Evolutionary conservation across 2,329 filamentous ascomycete species (phyloP), one percentile per base, ranked within the genome.

Genomic region (Graphiopsis chlorocephala): DNA sequence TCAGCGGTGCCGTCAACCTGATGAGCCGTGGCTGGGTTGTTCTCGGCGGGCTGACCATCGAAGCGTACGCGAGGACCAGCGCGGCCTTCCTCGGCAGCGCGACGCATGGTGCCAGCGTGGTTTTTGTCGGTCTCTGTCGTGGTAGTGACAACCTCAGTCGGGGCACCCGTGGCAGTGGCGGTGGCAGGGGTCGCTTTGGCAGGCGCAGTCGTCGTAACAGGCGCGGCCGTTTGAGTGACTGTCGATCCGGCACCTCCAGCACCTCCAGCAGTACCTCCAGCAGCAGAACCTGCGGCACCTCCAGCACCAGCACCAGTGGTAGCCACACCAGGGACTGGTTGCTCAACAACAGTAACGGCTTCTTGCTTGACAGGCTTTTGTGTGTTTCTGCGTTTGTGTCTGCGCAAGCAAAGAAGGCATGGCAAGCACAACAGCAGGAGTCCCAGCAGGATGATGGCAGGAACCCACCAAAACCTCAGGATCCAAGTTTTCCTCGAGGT

Each of bases 51-150:
- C 23, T 61, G 28, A 15, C 47, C 59, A 31, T 47, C 59, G 59
- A 61, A 61, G 14, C 59, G 59, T 20, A 61, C 59, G 31, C 59
- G 59, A 10, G 38, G 59, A 14, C 28, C 28, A 25, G 59, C 59
- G 23, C 59, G 59, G 20, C 59, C 59, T 61, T 61, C 59, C 25
- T 61, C 59, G 12, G 59, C 59, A 26, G 59, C 59, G 47, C 59
- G 59, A 12, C 59, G 59, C 59, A 61, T 61, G 14, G 59, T 61
- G 59, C 59, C 59, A 6, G 47, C 28, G 31, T 47, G 25, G 58
- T n/a, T 28, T 15, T 52, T 38, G 47, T 5, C 14, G 15, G 20
- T 35, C 8, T 52, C 47, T 4, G 47, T 42, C 14, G 45, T 61
- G 8, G 59, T 61, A 25, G 57, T 38, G 53, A 56, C 53, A 14